Evolutionary conservation across 495 filamentous ascomycete species (phyloP).

Genomic region (Chaetomium cochliodes): DNA sequence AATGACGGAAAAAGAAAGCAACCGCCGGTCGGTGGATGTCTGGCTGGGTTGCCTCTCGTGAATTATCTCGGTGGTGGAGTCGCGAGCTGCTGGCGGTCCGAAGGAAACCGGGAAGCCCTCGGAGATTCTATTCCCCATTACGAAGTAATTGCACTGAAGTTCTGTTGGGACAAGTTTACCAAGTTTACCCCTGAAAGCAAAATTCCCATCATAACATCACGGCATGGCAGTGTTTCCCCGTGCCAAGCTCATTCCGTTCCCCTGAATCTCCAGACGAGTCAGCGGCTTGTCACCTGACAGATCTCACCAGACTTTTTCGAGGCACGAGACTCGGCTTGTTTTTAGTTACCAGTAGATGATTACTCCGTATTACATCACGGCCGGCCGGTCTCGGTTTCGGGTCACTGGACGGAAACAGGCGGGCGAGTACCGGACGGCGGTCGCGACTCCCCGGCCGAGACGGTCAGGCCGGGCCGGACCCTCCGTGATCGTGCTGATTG

Average conservation of each 20-base stretch:
- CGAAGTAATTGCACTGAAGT: neutral
- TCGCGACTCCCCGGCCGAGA: neutral
- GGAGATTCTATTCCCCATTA: neutral
- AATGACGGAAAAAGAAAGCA: neutral
- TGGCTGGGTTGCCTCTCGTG: neutral
- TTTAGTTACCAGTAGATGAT: too few relatives aligned
- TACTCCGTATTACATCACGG: neutral
- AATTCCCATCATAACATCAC: neutral
- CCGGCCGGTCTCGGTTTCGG: constrained; percentile 5
- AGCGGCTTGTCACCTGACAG: constrained; percentile 5
- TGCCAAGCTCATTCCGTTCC: constrained; percentile 4
- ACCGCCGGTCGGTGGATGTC: neutral
- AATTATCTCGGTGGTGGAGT: neutral
- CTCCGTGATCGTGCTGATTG: neutral
- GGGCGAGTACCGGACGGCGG: neutral
- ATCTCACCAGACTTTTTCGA: neutral
- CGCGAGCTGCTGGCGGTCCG: neutral
- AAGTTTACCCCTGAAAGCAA: neutral
- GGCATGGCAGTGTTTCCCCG: neutral
- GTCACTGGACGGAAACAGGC: neutral
- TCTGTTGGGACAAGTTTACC: neutral
- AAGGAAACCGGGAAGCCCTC: neutral
- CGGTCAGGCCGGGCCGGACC: neutral
- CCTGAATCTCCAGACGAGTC: neutral
- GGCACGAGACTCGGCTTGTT: neutral